phyloP scores from a whole-genome alignment of 2,329 filamentous ascomycete genomes.

The Drechslerella stenobrocha region DNA sequence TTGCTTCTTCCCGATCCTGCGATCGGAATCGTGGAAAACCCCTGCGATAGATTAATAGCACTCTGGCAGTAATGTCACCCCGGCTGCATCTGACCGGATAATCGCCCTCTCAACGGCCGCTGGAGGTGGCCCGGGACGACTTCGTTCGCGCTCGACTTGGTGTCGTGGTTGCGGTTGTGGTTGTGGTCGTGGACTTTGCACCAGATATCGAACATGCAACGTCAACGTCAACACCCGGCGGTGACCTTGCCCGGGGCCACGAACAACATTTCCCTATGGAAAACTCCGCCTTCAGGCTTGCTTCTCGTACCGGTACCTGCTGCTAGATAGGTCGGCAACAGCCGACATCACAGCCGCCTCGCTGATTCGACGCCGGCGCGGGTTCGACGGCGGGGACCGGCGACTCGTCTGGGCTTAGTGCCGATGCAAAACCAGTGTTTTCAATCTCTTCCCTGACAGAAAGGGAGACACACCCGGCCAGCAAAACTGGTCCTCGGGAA shows the following conservation, averaged over 20 bases:
- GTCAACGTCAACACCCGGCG: not conserved
- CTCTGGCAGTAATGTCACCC: conserved; percentile 29
- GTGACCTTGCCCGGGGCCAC: too few species aligned
- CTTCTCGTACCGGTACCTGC: conserved; percentile 19
- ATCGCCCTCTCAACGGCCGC: not conserved
- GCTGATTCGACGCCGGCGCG: too few species aligned
- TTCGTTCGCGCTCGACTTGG: not conserved
- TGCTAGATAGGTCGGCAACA: conserved; percentile 34
- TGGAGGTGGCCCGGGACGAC: not conserved
- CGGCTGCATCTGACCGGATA: conserved; percentile 13
- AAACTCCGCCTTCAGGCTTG: too few species aligned
- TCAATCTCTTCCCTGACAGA: conserved; percentile 29
- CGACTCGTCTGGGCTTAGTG: conserved; percentile 23
- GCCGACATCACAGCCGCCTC: conserved; percentile 8
- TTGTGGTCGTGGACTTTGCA: not conserved
- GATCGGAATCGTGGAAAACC: conserved; percentile 46
- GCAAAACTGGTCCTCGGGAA: conserved; percentile 45
- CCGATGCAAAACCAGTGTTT: conserved; percentile 40
- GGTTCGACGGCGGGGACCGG: not conserved
- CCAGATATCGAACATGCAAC: not conserved
- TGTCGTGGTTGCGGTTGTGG: not conserved
- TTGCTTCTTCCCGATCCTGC: conserved; percentile 45
- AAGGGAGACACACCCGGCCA: conserved; percentile 44
- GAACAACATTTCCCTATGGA: conserved; percentile 5
- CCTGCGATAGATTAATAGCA: conserved; percentile 44